phyloP scores from a whole-genome alignment of 1,284 basidiomycete genomes.

The Schizophyllum commune region DNA sequence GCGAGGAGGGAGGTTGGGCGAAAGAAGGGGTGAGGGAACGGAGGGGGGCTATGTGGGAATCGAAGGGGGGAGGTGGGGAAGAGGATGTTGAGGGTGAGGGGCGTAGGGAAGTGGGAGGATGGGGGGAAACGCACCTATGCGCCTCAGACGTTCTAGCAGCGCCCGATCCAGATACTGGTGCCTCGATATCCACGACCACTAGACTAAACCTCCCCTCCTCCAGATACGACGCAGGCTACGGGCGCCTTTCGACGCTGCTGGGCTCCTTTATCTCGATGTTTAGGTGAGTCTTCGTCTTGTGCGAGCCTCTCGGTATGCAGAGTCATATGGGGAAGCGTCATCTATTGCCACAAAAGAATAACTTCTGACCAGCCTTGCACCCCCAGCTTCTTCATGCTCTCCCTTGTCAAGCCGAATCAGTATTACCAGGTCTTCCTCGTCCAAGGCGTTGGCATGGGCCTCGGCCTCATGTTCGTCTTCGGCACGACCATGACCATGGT shows the following conservation, averaged over 20 bases:
- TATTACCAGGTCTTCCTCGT: conserved; percentile 30
- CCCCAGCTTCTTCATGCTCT: conserved; percentile 24
- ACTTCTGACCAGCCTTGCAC: background rate
- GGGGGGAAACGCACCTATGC: too few species aligned
- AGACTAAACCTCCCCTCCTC: background rate
- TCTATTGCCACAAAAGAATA: too few species aligned
- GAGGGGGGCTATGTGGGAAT: too few species aligned
- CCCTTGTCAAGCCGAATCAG: conserved; percentile 22
- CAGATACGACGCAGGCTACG: conserved; percentile 26
- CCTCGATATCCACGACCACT: background rate
- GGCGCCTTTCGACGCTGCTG: conserved; percentile 19
- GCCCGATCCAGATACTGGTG: too few species aligned
- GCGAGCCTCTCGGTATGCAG: too few species aligned
- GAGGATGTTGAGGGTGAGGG: too few species aligned
- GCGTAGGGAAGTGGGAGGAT: too few species aligned
- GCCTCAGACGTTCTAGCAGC: too few species aligned
- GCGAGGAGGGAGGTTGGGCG: too few species aligned
- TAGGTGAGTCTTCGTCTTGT: conserved; percentile 10
- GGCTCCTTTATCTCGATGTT: conserved; percentile 24
- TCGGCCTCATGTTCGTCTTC: conserved; percentile 12
- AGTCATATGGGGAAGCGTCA: too few species aligned
- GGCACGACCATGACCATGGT: conserved; percentile 21
- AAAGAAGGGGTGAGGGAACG: too few species aligned
- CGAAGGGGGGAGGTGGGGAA: too few species aligned
- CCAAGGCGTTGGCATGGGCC: conserved; percentile 27